Conservation (phyloP, 129 eudicot species). For the carrot (Daucus carota) region DH1_v3.0 NC_030388.2:598501-599000, state of each 20-base stretch:
- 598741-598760: conserved; percentile 42
- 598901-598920: conserved; percentile 30
- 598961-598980: conserved; percentile 37
- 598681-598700: too few species aligned
- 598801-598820: conserved; percentile 44
- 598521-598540: conserved; percentile 29
- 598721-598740: conserved; percentile 48
- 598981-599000: conserved; percentile 15
- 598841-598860: conserved; percentile 52
- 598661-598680: too few species aligned
- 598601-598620: conserved; percentile 71
- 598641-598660: too few species aligned
- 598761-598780: conserved; percentile 60
- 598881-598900: conserved; percentile 19
- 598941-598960: conserved; percentile 29
- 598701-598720: too few species aligned
- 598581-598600: conserved; percentile 69
- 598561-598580: conserved; percentile 52
- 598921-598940: conserved; percentile 1
- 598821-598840: conserved; percentile 37
- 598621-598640: conserved; percentile 66
- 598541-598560: conserved; percentile 35
- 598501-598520: conserved; percentile 66
- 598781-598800: conserved; percentile 70
- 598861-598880: conserved; percentile 48